These are phyloP conservation scores for Fusarium annulatum DNA, from an alignment of 2,329 filamentous ascomycete species.

Conservation along the genomic window DNA sequence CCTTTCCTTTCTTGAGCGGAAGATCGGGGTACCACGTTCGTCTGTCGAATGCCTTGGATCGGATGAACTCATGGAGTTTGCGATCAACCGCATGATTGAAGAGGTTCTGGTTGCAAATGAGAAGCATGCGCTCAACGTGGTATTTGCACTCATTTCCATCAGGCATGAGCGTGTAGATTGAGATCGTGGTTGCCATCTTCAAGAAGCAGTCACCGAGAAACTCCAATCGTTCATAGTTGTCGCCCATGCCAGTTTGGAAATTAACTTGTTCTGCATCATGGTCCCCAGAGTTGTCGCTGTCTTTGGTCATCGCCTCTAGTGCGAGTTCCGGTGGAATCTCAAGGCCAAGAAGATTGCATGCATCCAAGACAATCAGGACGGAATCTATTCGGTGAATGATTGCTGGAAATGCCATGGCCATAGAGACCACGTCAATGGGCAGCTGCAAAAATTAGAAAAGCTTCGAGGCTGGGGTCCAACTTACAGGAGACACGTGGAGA, in stretches of 20 bases:
- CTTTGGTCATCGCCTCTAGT: constrained; percentile 91
- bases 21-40: constrained; percentile 91
- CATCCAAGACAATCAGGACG: constrained; percentile 82
- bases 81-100: constrained; percentile 79
- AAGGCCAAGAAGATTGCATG: constrained; percentile 73
- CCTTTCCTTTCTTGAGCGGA: constrained; percentile 78
- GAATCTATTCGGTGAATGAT: constrained; percentile 87
- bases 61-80: constrained; percentile 78
- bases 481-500: constrained; percentile 78
- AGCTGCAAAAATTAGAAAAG: constrained; percentile 60
- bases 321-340: constrained; percentile 75
- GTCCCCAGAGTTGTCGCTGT: constrained; percentile 86
- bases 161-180: constrained; percentile 81
- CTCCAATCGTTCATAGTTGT: constrained; percentile 94
- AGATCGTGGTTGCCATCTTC: constrained; percentile 94
- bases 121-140: constrained; percentile 89
- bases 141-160: constrained; percentile 86
- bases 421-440: constrained; percentile 74
- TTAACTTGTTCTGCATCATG: constrained; percentile 74
- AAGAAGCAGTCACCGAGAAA: constrained; percentile 94
- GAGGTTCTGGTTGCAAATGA: constrained; percentile 92
- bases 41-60: constrained; percentile 83
- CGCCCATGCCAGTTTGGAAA: constrained; percentile 86
- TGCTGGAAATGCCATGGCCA: constrained; percentile 81
- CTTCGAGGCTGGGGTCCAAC: constrained; percentile 44